These are phyloP conservation scores for Sclerotinia subarctica DNA, from an alignment of 2,329 filamentous ascomycete genomes.

Conservation along the genomic window DNA sequence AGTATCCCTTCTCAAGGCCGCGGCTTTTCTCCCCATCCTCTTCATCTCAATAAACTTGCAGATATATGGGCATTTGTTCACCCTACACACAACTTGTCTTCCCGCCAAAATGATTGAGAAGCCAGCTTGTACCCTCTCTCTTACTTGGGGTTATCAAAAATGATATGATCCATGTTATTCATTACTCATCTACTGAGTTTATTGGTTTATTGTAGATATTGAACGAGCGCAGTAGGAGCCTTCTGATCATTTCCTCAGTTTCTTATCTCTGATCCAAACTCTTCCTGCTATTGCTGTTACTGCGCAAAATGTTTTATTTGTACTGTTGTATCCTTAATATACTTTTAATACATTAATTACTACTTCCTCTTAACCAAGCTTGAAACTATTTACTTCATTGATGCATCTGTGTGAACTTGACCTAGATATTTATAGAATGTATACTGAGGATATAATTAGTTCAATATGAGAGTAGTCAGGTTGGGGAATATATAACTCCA, in stretches of 20 bases:
- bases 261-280: neutral
- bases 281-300: neutral
- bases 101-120: conserved; percentile 39
- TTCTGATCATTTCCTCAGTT: neutral
- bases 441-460: too few species aligned
- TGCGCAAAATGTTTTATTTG: neutral
- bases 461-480: too few species aligned
- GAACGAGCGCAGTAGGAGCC: too few species aligned
- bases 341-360: too few species aligned
- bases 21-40: conserved; percentile 27
- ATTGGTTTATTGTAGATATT: conserved; percentile 41
- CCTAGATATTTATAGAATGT: too few species aligned
- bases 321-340: neutral
- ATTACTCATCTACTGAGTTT: conserved; percentile 51
- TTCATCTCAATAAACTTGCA: conserved; percentile 24
- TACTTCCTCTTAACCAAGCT: too few species aligned
- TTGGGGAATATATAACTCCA: too few species aligned
- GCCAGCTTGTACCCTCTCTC: conserved; percentile 40
- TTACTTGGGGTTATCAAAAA: conserved; percentile 45
- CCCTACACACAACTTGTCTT: neutral
- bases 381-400: too few species aligned
- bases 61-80: neutral
- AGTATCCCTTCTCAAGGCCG: conserved; percentile 26
- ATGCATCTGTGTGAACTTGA: too few species aligned
- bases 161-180: conserved; percentile 45